Base-by-base conservation (phyloP, 2,329 filamentous ascomycete genomes). In the Fusarium fujikuroi region DNA sequence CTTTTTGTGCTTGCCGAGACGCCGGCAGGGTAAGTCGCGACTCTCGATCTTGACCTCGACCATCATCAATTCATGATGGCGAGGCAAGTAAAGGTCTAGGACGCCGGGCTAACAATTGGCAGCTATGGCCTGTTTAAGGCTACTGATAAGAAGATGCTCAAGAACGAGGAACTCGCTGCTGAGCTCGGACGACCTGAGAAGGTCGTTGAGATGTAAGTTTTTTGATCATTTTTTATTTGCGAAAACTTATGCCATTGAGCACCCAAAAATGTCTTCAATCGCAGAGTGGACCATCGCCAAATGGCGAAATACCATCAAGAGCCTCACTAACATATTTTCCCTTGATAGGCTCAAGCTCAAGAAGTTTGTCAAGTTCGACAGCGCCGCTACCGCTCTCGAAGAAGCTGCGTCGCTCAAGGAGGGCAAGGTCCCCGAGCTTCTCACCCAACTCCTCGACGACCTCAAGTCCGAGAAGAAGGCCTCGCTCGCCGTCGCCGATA, bases 61-160 rank as follows among this genome's bases (percentile, higher is more conserved):
- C n/a, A 49, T 52, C 36, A 40, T 42, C 50, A 42, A 70, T 53
- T 47, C 25, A 62, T 53, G 34, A 61, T 58, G 61, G 57, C 62
- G 64, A 69, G 58, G 66, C 66, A 71, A 56, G 53, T 64, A 47
- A 50, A 60, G 47, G 28, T 43, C 30, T 56, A 60, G 49, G 18
- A 43, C 54, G 49, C 42, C 43, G 52, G 50, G 71, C 83, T 84
- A 80, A 81, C 80, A 75, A 74, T 69, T 64, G 75, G 76, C 78
- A 97, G 96, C 83, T 98, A 98, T 87, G 96, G 95, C 84, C 91
- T 99, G 83, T 95, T 99, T 87, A 98, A 99, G 89, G 93, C 95
- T 79, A 94, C 95, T 84, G 95, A 98, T 89, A 98, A 98, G 91
- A 98, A 98, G 88, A 90, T 98, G 68, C 88, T 99, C 75, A 96